Conservation (phyloP, 1,139 yeast genomes). For the Ogataea hybrid region DNA sequence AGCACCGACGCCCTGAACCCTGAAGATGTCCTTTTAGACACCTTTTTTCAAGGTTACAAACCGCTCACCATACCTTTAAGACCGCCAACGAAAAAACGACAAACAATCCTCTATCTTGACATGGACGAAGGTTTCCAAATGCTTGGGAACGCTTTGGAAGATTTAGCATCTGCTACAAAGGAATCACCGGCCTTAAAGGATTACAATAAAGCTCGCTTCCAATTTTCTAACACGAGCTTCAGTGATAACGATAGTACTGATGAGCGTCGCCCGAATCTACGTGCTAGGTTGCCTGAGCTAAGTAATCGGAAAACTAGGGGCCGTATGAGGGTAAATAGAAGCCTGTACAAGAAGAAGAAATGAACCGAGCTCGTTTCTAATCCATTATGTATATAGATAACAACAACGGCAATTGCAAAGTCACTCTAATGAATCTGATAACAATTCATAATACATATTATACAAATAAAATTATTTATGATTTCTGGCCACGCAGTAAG, state of each 20-base stretch:
- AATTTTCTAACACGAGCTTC: constrained; percentile 25
- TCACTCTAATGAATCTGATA: too few relatives aligned
- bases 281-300: not conserved
- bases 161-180: constrained; percentile 5
- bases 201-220: constrained; percentile 17
- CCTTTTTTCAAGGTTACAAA: constrained; percentile 32
- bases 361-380: constrained; percentile 4
- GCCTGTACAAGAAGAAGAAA: constrained; percentile 5
- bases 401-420: too few relatives aligned
- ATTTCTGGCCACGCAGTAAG: constrained; percentile 62
- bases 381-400: constrained; percentile 5
- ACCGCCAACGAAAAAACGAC: constrained; percentile 23
- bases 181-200: constrained; percentile 11
- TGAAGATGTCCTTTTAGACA: constrained; percentile 31
- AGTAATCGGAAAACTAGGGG: constrained; percentile 1
- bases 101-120: constrained; percentile 27
- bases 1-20: constrained; percentile 31
- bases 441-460: too few relatives aligned
- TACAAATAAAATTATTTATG: constrained; percentile 13
- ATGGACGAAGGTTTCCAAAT: constrained; percentile 26
- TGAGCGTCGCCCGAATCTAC: not conserved
- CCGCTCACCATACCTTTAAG: constrained; percentile 33
- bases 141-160: constrained; percentile 16
- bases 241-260: constrained; percentile 9
- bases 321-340: not conserved